Base-by-base conservation (phyloP, 345 rosid species). In the Aquilaria malaccensis region DNA sequence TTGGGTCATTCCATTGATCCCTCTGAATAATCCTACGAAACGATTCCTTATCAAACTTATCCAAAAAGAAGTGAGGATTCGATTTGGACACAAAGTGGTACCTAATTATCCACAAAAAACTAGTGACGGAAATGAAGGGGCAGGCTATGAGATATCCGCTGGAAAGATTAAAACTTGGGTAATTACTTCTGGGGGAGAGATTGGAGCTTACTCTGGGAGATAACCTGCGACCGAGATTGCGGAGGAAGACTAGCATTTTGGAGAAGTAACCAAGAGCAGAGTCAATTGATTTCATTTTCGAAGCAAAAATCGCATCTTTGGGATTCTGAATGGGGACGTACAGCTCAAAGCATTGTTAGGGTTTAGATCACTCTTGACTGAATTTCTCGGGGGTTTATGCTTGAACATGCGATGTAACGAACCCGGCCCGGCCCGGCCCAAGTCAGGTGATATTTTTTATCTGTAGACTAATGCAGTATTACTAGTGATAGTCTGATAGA, bases 161-260 rank as follows among this genome's bases (percentile, higher is more conserved):
- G 51, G 43, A 47, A 70, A 64, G 58, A 37, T 29, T 15, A 56
- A 66, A 47, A 33, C 56, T 75, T 59, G 11, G 6, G 60, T 58
- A 76, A 61, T 46, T 65, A 13, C 61, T 68, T 65, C 61, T 67
- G 62, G 66, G 62, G 15, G 55, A 58, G 51, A 66, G 63, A 29
- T 60, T 55, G 47, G 70, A 74, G 82, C 72, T 75, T 74, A 78
- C 73, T 50, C 69, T 74, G 56, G 33, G 69, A 67, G 72, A 72
- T 61, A 77, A 76, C 67, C 73, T 49, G 66, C 55, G 73, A 53
- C 74, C 51, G 67, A 83, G 63, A 57, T 58, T 78, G 52, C 89
- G 84, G 32, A 83, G 66, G 62, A 78, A 76, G 54, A 72, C 61
- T 61, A 83, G 72, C 87, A 86, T 86, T 67, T 72, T 75, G 71